Evolutionary conservation across 1,139 yeast genomes (phyloP), one percentile per base, ranked within the genome.

Genomic region (Suhomyces taliae): DNA sequence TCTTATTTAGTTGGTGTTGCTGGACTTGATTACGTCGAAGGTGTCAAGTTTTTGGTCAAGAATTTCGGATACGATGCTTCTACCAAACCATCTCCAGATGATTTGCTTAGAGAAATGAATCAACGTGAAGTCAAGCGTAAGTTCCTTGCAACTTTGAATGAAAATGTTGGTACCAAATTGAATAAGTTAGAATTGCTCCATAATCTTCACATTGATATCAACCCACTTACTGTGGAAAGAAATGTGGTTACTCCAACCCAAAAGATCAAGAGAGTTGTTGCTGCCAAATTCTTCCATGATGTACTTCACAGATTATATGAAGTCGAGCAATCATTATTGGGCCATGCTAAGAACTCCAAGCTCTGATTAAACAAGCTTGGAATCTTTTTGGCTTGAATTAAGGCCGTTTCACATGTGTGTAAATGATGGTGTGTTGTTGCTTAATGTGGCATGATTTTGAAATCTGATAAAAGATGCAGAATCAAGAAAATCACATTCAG

Each of bases 1-100:
- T 74, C 80, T 4, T 85, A 60, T 56, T 67, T 87, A 53, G 86
- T 87, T 9, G 90, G 83, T 3, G 57, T 72, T 33, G 57, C 66
- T 31, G 79, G 78, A 2, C 54, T 72, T 37, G 87, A 85, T 45
- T 78, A 59, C 8, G 63, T 47, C 6, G 45, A 52, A 10, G 57
- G 60, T 5, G 51, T 39, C 7, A 48, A 52, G 7, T 69, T 66
- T 56, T 57, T 70, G 39, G 53, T 50, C 26, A 47, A 55, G 10
- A 53, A 58, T 46, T 61, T 64, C 11, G 53, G 55, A 12, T 44
- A 50, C 41, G 40, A 46, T n/a, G 27, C 33, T 7, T 10, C 33
- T 2, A 35, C 36, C 11, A 48, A 37, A 46, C 53, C 46, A 34
- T 39, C 54, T 2, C 44, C 53, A 2, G 62, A 64, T n/a, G 66